Conservation (phyloP, 106 monocot genomes). For the Hemerocallis citrina region DNA sequence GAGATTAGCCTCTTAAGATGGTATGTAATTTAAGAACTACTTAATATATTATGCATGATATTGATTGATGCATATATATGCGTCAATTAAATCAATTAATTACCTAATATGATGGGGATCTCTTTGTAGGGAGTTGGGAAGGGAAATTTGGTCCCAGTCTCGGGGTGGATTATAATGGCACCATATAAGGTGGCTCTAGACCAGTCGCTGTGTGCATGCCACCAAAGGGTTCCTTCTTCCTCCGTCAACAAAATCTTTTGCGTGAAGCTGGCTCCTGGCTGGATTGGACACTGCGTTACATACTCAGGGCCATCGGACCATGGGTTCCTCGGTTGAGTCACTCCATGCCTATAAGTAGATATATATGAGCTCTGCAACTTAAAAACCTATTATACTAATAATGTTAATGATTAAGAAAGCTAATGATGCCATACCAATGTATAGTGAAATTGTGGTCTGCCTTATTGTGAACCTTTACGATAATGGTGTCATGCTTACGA, state of each 20-base stretch:
- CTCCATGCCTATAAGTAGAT: constrained; percentile 80
- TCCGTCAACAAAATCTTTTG: constrained; percentile 18
- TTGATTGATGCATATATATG: too few relatives aligned
- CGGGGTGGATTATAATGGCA: constrained; percentile 6
- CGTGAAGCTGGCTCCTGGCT: constrained; percentile 21
- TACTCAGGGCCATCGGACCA: constrained; percentile 44
- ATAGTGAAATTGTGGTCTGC: constrained; percentile 21
- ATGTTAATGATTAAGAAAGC: too few relatives aligned
- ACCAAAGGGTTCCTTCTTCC: constrained; percentile 28
- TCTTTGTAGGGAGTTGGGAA: constrained; percentile 11
- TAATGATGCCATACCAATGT: constrained; percentile 33
- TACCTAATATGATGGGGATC: constrained; percentile 6
- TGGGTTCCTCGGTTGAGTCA: constrained; percentile 49
- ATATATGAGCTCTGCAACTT: too few relatives aligned
- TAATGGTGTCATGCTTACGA: constrained; percentile 22
- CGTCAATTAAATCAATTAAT: too few relatives aligned
- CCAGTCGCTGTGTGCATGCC: constrained; percentile 12
- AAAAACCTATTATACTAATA: too few relatives aligned
- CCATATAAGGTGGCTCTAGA: background rate
- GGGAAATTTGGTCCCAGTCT: background rate
- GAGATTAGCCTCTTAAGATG: too few relatives aligned
- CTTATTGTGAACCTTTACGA: constrained; percentile 19
- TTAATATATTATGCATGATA: too few relatives aligned
- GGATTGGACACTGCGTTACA: constrained; percentile 45
- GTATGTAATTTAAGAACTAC: too few relatives aligned